A percentile compares a stretch with the other conserved stretches of the same genome.
phyloP scores from a whole-genome alignment of 345 rosid species.

The Gossypium sturtianum region DNA sequence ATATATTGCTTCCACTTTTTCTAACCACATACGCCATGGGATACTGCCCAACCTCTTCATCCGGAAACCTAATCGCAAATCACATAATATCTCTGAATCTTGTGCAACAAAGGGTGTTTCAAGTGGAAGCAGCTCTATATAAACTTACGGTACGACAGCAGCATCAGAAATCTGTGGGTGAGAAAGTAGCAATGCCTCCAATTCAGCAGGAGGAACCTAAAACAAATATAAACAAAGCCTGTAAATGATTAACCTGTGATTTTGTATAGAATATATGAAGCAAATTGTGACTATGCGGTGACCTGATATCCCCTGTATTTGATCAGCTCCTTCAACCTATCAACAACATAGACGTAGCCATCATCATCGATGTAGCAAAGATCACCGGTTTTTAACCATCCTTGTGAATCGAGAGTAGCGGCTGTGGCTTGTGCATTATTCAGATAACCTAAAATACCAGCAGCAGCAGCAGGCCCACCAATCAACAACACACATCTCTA shows the following conservation, averaged over 20 bases:
- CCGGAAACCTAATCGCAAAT: constrained; percentile 52
- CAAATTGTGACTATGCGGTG: too few relatives aligned
- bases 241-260: background rate
- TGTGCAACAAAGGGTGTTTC: too few relatives aligned
- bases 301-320: constrained; percentile 97
- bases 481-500: background rate
- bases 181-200: constrained; percentile 71
- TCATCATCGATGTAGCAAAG: constrained; percentile 79
- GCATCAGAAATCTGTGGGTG: constrained; percentile 65
- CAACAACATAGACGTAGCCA: constrained; percentile 80
- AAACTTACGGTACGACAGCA: constrained; percentile 84
- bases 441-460: constrained; percentile 52
- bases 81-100: background rate
- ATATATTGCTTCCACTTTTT: constrained; percentile 41
- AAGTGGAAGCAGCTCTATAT: too few relatives aligned
- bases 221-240: background rate
- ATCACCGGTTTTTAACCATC: constrained; percentile 98
- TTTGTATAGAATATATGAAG: background rate
- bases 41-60: constrained; percentile 69
- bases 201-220: constrained; percentile 91
- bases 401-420: constrained; percentile 67
- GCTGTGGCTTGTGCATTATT: constrained; percentile 70
- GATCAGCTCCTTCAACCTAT: constrained; percentile 86
- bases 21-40: constrained; percentile 86
- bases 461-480: background rate